Percentiles rank a stretch among this genome's conserved stretches.
phyloP scores from a whole-genome alignment of 139 green algal genomes.

The Closterium sp. region DNA sequence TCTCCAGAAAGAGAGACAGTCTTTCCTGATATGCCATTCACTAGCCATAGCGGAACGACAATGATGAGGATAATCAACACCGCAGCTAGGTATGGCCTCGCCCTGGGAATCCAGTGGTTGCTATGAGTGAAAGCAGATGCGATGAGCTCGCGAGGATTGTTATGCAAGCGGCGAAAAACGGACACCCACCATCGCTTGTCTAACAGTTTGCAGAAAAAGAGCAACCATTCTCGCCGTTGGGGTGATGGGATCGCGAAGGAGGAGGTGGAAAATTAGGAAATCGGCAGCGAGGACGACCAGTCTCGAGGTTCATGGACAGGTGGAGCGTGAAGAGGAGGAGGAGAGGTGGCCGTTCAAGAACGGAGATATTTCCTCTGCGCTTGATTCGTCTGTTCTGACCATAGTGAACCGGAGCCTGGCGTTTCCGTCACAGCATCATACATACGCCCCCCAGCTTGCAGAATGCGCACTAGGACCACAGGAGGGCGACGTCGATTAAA shows the following conservation, averaged over 20 bases:
- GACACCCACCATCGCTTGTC: not conserved
- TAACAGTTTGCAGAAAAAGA: not conserved
- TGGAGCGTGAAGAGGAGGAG: not conserved
- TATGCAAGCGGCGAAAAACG: not conserved
- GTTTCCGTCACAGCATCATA: too few relatives aligned
- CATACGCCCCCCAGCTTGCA: too few relatives aligned
- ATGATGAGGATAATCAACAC: not conserved
- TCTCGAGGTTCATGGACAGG: not conserved
- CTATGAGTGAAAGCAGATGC: not conserved
- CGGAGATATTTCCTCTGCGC: not conserved
- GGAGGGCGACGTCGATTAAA: too few relatives aligned
- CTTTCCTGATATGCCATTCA: not conserved
- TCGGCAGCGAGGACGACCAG: not conserved
- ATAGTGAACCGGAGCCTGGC: not conserved
- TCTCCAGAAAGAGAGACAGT: not conserved
- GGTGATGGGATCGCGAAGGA: not conserved
- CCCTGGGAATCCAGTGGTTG: not conserved
- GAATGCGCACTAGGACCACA: too few relatives aligned
- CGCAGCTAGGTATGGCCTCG: not conserved
- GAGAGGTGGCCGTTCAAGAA: not conserved
- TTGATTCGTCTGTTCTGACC: not conserved
- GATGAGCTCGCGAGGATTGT: not conserved
- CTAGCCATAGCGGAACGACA: not conserved
- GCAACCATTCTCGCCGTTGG: not conserved
- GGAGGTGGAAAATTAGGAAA: not conserved